Conservation (phyloP, 495 filamentous ascomycete species). For the Trichoderma orchidacearum region DNA sequence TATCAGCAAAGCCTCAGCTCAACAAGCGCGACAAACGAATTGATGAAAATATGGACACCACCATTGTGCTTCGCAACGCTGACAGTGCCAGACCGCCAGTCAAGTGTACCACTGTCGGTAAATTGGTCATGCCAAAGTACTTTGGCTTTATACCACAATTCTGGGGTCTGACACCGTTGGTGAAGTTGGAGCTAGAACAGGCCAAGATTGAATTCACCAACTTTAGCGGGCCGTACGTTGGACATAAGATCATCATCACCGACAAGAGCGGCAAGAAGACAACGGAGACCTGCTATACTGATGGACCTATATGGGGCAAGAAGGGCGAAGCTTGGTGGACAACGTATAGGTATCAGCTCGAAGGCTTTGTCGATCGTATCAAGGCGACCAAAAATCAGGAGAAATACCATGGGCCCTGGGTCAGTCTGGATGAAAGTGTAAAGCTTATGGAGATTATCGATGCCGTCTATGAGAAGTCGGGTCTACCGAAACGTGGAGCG, state of each 20-base stretch:
- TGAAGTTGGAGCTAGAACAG: slow-evolving; percentile 12
- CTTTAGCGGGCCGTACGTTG: background rate
- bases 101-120: background rate
- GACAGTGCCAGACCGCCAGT: slow-evolving; percentile 13
- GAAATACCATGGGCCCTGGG: slow-evolving; percentile 21
- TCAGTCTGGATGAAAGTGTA: slow-evolving; percentile 36
- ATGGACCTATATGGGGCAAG: slow-evolving; percentile 15
- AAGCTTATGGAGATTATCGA: slow-evolving; percentile 40
- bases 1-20: background rate
- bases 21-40: slow-evolving; percentile 14
- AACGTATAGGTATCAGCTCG: slow-evolving; percentile 38
- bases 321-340: slow-evolving; percentile 31
- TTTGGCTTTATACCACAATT: slow-evolving; percentile 31
- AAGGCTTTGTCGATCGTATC: slow-evolving; percentile 43
- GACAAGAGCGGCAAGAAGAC: slow-evolving; percentile 28
- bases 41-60: slow-evolving; percentile 14
- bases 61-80: slow-evolving; percentile 24
- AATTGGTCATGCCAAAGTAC: slow-evolving; percentile 13
- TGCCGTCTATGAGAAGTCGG: slow-evolving; percentile 32
- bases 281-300: slow-evolving; percentile 31
- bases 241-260: slow-evolving; percentile 11
- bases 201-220: background rate
- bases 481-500: slow-evolving; percentile 15
- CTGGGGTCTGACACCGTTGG: slow-evolving; percentile 27
- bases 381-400: slow-evolving; percentile 23